phyloP scores from a whole-genome alignment of 2,329 filamentous ascomycete species.

The Fusarium sp. region DNA sequence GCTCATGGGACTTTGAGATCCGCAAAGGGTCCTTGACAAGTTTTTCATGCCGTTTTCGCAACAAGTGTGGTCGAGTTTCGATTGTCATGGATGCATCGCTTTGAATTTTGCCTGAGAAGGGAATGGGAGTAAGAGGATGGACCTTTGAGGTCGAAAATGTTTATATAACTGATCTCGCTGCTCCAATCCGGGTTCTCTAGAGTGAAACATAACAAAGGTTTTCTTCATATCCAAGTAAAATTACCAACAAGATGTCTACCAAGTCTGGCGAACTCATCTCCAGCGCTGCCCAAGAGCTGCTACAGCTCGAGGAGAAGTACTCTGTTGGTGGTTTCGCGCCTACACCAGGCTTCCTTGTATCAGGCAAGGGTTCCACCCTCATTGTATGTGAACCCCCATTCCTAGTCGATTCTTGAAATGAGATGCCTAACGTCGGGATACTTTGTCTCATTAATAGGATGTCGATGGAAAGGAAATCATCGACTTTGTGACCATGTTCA shows the following conservation, averaged over 20 bases:
- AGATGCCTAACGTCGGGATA: neutral
- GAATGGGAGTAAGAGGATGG: neutral
- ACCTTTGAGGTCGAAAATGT: neutral
- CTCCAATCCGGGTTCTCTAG: neutral
- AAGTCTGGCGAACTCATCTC: constrained; percentile 17
- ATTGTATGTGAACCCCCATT: constrained; percentile 1
- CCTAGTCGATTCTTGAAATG: neutral
- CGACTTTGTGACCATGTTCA: constrained; percentile 27
- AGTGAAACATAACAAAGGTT: neutral
- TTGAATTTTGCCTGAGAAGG: neutral
- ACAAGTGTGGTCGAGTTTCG: neutral
- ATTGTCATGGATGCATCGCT: neutral
- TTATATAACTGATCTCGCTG: neutral
- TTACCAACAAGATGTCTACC: constrained; percentile 4
- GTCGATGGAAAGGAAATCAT: constrained; percentile 23
- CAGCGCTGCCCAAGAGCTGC: constrained; percentile 12
- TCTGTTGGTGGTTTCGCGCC: constrained; percentile 19
- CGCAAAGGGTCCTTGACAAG: neutral
- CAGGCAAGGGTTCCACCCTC: constrained; percentile 22
- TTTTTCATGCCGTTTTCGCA: neutral
- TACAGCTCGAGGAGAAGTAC: constrained; percentile 19
- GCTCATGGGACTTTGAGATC: neutral
- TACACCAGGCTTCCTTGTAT: constrained; percentile 17
- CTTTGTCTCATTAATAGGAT: neutral
- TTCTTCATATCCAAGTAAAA: neutral